phyloP scores from a whole-genome alignment of 1,139 yeast species.

The Candida frijolesensis region DNA sequence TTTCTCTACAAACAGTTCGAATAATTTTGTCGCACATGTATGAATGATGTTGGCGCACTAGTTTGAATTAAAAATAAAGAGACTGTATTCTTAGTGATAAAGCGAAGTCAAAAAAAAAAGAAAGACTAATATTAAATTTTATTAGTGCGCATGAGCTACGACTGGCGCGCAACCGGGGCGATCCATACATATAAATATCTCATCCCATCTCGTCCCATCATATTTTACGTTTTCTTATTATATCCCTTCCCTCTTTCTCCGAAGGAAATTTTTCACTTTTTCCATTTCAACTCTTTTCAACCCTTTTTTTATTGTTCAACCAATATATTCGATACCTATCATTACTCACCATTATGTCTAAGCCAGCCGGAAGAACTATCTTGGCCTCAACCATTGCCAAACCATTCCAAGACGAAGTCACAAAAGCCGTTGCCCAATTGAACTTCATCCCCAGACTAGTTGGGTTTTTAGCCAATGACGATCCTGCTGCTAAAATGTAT shows the following conservation, averaged over 20 bases:
- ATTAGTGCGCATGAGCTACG: background rate
- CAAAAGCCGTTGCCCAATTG: slow-evolving; percentile 54
- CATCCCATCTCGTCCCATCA: background rate
- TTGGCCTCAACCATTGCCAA: slow-evolving; percentile 89
- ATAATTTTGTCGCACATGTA: too few relatives aligned
- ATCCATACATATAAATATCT: background rate
- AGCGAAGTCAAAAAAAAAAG: slow-evolving; percentile 1
- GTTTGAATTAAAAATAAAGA: background rate
- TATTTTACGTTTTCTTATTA: background rate
- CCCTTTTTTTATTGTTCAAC: background rate
- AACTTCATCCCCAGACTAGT: slow-evolving; percentile 70
- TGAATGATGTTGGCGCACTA: too few relatives aligned
- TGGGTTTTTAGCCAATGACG: slow-evolving; percentile 88
- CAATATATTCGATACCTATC: background rate
- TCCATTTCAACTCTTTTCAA: background rate
- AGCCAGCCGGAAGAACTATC: slow-evolving; percentile 74
- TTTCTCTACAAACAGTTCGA: too few relatives aligned
- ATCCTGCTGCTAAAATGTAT: slow-evolving; percentile 94
- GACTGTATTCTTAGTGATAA: background rate
- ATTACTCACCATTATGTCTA: slow-evolving; percentile 12
- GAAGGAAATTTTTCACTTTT: background rate
- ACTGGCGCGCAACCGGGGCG: background rate
- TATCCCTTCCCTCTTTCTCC: too few relatives aligned
- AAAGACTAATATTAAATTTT: background rate
- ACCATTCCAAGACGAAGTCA: slow-evolving; percentile 73